Evolutionary conservation across 306 rosid species (phyloP), one percentile per base, ranked within the genome.

Genomic region (Dryas drummondii): DNA sequence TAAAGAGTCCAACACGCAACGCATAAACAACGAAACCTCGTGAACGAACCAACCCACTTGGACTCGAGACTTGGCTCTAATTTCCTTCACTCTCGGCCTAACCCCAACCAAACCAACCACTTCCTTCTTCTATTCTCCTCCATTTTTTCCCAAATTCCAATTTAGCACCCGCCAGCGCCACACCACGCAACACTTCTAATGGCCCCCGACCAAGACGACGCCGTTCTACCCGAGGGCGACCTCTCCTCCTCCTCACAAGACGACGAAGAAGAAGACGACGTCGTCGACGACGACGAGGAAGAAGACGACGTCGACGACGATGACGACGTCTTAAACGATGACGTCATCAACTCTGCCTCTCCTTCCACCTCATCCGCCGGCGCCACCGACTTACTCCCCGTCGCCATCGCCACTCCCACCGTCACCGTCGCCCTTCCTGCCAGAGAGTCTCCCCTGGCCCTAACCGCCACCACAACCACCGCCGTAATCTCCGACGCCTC

Each of bases 161-260:
- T 15, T 32, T 32, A 26, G 27, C 65, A 32, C 42, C 65, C n/a
- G 6, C 45, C 65, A 32, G 37, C 37, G 37, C 37, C 37, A 32
- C 37, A 32, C 37, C 37, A 32, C 37, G 37, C 37, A 32, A 32
- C 37, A 32, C 4, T 6, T 58, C 16, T 58, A 32, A 90, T 91
- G 97, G 90, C 94, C 0, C 88, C 90, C 17, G 76, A 83, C 2
- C 91, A 76, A 78, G 68, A 89, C 91, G 91, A 87, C 88, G 67
- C 85, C 90, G 91, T 91, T 80, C 83, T 91, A 67, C 87, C 85
- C 72, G 87, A 86, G n/a, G 86, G 73, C n/a, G 90, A 91, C 71
- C 81, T 87, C 51, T 88, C 88, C 81, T 70, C 80, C 53, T 82
- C 86, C 66, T 79, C 81, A 13, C 75, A 56, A 44, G 79, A 53